Base-by-base conservation (phyloP, 2,329 filamentous ascomycete genomes). In the Calonectria montana region DNA sequence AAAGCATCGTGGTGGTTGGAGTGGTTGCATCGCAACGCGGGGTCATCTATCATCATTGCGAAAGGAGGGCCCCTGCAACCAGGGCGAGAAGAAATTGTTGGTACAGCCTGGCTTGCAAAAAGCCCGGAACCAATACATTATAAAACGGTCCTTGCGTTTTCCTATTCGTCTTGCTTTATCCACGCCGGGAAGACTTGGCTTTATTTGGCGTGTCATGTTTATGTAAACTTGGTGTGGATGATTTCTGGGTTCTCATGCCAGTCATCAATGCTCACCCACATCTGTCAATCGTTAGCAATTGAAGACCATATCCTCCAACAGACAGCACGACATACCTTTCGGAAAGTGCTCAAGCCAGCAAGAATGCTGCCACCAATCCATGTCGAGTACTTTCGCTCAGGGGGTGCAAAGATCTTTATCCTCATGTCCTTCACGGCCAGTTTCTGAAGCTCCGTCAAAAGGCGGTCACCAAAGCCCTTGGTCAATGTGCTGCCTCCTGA, bases 161-260 rank as follows among this genome's bases (percentile, higher is more conserved):
- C 64, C 48, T 66, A 64, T 69, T 74, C 66, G 48, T 74, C 65
- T 55, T 64, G 47, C 23, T 71, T 50, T 47, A 50, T 61, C 65
- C 65, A 73, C 71, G 74, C 75, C 62, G 16, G 37, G 43, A 63
- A 41, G 65, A 74, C 57, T 63, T 73, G 45, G 27, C 72, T 55
- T 72, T 65, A 37, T 43, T 29, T 61, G 41, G 31, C 21, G 55
- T 53, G 47, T 59, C 23, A 50, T 67, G 69, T 43, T 85, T 89
- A 98, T 80, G 95, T 96, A 84, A 98, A 98, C 86, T 98, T 98
- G 81, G 95, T 97, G 86, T 98, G 96, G 82, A 99, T 98, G 80
- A 99, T 97, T 82, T 99, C 96, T 21, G 97, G 97, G 82, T 99
- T 98, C 89, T 99, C 97, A 83, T 99, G 97, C 97, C 97, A 99